Base-by-base conservation (phyloP, 208 protist species). In the Wallacemonas sp. region DNA sequence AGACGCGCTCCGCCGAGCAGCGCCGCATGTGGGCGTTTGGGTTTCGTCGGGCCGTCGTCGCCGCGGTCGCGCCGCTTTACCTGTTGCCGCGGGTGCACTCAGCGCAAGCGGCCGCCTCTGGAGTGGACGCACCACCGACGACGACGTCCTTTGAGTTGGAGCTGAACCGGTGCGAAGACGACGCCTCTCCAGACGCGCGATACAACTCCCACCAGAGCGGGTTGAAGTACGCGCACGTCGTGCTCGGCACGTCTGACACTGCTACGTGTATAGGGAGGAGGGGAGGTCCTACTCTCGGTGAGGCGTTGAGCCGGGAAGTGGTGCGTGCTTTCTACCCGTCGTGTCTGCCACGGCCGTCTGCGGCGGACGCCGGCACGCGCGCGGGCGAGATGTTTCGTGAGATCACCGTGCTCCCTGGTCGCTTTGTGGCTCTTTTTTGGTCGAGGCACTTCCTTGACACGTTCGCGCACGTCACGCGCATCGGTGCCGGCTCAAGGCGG, bases 31-130 rank as follows among this genome's bases (percentile, higher is more conserved):
- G 65, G 2, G 26, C 38, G 1, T 29, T 66, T 1, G 33, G 65
- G 21, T 68, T 79, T 32, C 73, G 69, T 13, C 48, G 38, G 0
- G 73, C 73, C 15, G 30, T 59, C 46, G 73, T 59, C 34, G 60
- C 59, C 19, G 22, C 68, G 42, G 3, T 78, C 9, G 73, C 73
- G 1, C 73, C 73, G n/a, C 58, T 70, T 10, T 78, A 78, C 45
- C 60, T 71, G 26, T 17, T 26, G 24, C 4, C 12, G 55, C 3
- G 3, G 36, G 19, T 9, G 6, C 22, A 12, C 19, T 46, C 41
- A 6, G 41, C 41, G 19, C 41, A 5, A 19, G 5, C 41, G 9
- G 41, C 17, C 17, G 15, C 15, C 41, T 46, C 41, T 12, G 17
- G 41, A 6, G 6, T 46, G n/a, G n/a, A n/a, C n/a, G n/a, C n/a